Evolutionary conservation across 345 rosid genomes (phyloP).

Genomic region (Pseudoturritis turrita): DNA sequence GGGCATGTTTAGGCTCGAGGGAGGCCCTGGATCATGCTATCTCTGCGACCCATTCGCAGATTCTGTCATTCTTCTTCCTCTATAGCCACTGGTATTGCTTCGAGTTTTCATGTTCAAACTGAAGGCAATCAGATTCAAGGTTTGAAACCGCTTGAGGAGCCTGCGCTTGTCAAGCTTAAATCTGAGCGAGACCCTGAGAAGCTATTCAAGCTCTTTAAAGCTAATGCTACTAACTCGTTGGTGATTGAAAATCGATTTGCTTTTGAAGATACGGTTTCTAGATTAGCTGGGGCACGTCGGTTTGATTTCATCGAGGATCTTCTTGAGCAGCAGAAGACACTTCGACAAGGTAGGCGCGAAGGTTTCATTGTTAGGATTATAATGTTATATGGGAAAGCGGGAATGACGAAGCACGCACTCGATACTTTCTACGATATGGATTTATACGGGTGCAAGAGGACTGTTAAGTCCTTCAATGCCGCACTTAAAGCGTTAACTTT

Average conservation of each 20-base stretch:
- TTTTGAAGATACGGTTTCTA: slow-evolving; percentile 68
- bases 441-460: slow-evolving; percentile 53
- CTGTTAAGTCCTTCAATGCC: slow-evolving; percentile 78
- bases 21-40: slow-evolving; percentile 51
- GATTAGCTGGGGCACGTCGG: slow-evolving; percentile 66
- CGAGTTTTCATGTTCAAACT: slow-evolving; percentile 13
- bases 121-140: slow-evolving; percentile 14
- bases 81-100: slow-evolving; percentile 22
- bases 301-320: slow-evolving; percentile 66
- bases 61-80: slow-evolving; percentile 37
- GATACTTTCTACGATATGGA: slow-evolving; percentile 63
- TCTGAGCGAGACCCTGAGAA: slow-evolving; percentile 75
- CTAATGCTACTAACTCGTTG: slow-evolving; percentile 57
- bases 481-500: slow-evolving; percentile 51
- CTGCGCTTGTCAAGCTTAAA: slow-evolving; percentile 74
- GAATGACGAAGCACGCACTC: slow-evolving; percentile 64
- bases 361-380: slow-evolving; percentile 80
- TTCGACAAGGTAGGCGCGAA: slow-evolving; percentile 79
- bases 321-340: slow-evolving; percentile 83
- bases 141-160: slow-evolving; percentile 39
- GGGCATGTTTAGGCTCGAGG: slow-evolving; percentile 46
- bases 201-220: slow-evolving; percentile 59
- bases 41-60: slow-evolving; percentile 56
- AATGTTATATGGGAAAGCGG: slow-evolving; percentile 74
- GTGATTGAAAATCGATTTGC: slow-evolving; percentile 64